Evolutionary conservation across 805 yeast species (phyloP).

Genomic region (Candida tibetensis): DNA sequence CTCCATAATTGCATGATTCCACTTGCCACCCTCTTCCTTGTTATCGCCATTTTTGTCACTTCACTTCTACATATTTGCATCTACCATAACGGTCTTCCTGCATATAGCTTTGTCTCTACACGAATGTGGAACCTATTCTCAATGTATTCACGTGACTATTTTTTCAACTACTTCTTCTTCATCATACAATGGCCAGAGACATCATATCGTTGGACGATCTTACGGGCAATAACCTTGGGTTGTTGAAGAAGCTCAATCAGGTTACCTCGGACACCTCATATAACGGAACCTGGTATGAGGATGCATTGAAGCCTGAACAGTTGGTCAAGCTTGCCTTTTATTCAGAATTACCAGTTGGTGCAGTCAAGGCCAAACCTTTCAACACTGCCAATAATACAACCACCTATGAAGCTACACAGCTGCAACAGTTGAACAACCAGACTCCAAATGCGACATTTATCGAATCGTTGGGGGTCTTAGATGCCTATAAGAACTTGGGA

Average conservation of each 20-base stretch:
- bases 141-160: too few relatives aligned
- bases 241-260: constrained; percentile 54
- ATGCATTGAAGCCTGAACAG: constrained; percentile 46
- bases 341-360: constrained; percentile 81
- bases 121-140: too few relatives aligned
- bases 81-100: too few relatives aligned
- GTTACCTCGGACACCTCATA: constrained; percentile 51
- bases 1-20: too few relatives aligned
- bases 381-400: constrained; percentile 41
- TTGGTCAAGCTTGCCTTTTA: constrained; percentile 60
- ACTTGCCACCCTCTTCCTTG: too few relatives aligned
- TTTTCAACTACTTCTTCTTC: too few relatives aligned
- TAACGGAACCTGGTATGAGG: constrained; percentile 50
- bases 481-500: constrained; percentile 58
- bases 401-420: constrained; percentile 22
- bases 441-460: constrained; percentile 58
- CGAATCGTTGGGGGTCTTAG: constrained; percentile 65
- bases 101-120: too few relatives aligned
- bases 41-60: too few relatives aligned
- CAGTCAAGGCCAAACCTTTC: constrained; percentile 55
- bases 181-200: constrained; percentile 41
- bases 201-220: constrained; percentile 54
- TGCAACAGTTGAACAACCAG: constrained; percentile 19
- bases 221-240: constrained; percentile 58
- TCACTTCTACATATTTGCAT: too few relatives aligned